Percentiles rank a stretch among this genome's conserved stretches.
Evolutionary conservation across 208 protist species (phyloP).

Genomic region (Kentomonas sorsogonicus): DNA sequence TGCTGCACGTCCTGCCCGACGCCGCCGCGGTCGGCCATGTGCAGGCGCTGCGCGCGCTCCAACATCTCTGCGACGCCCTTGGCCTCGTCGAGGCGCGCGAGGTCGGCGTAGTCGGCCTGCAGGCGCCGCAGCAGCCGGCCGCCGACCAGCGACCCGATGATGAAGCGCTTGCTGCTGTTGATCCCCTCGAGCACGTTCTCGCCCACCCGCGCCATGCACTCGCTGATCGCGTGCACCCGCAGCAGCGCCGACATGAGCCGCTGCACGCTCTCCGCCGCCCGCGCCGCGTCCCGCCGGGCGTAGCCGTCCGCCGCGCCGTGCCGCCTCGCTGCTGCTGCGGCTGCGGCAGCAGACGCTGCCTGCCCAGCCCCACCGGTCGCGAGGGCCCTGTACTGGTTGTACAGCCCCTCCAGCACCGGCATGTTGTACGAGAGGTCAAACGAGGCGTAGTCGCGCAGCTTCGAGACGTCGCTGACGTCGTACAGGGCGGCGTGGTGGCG

Average conservation of each 20-base stretch:
- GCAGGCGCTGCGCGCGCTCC: slow-evolving; percentile 27
- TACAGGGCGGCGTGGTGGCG: slow-evolving; percentile 11
- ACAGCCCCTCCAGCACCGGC: slow-evolving; percentile 23
- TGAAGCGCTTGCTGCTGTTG: slow-evolving; percentile 61
- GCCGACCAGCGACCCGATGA: slow-evolving; percentile 48
- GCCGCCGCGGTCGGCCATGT: slow-evolving; percentile 40
- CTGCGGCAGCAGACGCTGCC: no score
- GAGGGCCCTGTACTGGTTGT: no score
- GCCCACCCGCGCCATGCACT: slow-evolving; percentile 35
- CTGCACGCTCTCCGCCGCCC: slow-evolving; percentile 15
- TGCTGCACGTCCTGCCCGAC: slow-evolving; percentile 37
- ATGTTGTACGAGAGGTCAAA: slow-evolving; percentile 48
- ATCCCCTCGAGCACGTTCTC: slow-evolving; percentile 48
- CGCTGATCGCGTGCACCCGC: slow-evolving; percentile 29
- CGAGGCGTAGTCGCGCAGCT: slow-evolving; percentile 45
- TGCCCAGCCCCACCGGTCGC: no score
- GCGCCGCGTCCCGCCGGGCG: neutral
- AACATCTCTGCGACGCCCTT: slow-evolving; percentile 33
- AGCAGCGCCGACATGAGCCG: slow-evolving; percentile 25
- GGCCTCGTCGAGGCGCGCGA: slow-evolving; percentile 30
- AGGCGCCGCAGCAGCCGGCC: slow-evolving; percentile 27
- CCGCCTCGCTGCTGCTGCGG: no score
- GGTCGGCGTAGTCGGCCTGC: slow-evolving; percentile 29
- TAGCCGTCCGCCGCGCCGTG: neutral
- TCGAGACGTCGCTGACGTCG: slow-evolving; percentile 50